Conservation (phyloP, 148 eudicot genomes). For the Camellia sinensis region DNA sequence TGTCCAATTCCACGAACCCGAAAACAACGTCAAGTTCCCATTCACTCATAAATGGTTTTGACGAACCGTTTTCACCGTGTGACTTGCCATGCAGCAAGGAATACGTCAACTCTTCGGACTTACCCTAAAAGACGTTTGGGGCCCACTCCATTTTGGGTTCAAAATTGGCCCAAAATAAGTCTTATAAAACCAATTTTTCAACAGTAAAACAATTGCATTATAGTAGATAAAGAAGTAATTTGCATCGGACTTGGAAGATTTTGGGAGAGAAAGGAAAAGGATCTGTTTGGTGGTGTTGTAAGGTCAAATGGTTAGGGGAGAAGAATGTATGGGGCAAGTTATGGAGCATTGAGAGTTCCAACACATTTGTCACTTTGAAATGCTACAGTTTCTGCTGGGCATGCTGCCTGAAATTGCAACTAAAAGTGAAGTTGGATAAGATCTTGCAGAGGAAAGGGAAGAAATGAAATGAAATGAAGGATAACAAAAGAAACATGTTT, state of each 20-base stretch:
- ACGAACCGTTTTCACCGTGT: too few species aligned
- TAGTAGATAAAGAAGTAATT: background rate
- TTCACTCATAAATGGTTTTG: too few species aligned
- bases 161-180: too few species aligned
- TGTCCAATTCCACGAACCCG: too few species aligned
- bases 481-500: background rate
- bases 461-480: slow-evolving; percentile 13
- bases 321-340: slow-evolving; percentile 45
- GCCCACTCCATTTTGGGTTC: too few species aligned
- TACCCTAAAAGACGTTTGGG: too few species aligned
- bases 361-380: slow-evolving; percentile 21
- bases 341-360: slow-evolving; percentile 28
- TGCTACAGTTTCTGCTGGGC: slow-evolving; percentile 34
- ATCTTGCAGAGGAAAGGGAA: slow-evolving; percentile 29
- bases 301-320: slow-evolving; percentile 19
- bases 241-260: background rate
- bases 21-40: too few species aligned
- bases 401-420: slow-evolving; percentile 38
- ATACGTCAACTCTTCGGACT: too few species aligned
- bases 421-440: slow-evolving; percentile 42
- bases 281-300: background rate
- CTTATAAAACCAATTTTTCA: too few species aligned
- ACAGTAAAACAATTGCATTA: background rate
- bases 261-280: background rate
- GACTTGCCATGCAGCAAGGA: too few species aligned